Evolutionary conservation across 495 filamentous ascomycete species (phyloP).

Genomic region (Staphylotrichum tortipilum): DNA sequence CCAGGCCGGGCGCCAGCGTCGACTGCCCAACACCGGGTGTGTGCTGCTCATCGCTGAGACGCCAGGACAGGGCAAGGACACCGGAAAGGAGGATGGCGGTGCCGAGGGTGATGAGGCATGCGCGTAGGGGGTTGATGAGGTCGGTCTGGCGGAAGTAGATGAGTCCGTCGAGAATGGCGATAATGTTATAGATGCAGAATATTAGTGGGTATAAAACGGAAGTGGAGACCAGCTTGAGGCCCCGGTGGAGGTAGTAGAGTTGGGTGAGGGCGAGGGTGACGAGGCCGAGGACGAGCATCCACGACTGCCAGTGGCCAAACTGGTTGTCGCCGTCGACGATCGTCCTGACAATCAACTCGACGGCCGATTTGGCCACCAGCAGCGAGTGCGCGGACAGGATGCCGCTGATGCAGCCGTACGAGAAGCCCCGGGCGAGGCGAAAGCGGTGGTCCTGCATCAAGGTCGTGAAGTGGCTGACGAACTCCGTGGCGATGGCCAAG

Average conservation of each 20-base stretch:
- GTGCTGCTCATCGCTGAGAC: constrained; percentile 65
- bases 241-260: constrained; percentile 89
- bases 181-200: constrained; percentile 99
- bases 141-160: constrained; percentile 93
- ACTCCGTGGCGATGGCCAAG: constrained; percentile 57
- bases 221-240: constrained; percentile 88
- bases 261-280: constrained; percentile 78
- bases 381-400: constrained; percentile 90
- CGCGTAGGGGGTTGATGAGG: constrained; percentile 64
- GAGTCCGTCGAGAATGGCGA: constrained; percentile 91
- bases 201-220: constrained; percentile 95
- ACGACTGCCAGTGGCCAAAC: constrained; percentile 95
- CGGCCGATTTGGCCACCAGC: constrained; percentile 90
- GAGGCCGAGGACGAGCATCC: constrained; percentile 81
- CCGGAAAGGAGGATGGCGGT: constrained; percentile 78
- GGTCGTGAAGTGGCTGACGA: constrained; percentile 39
- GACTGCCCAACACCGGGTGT: constrained; percentile 52
- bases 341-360: constrained; percentile 91
- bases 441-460: constrained; percentile 51
- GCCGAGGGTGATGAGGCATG: constrained; percentile 76
- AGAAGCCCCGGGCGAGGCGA: constrained; percentile 77
- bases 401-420: constrained; percentile 82
- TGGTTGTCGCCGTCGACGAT: constrained; percentile 82
- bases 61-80: constrained; percentile 89
- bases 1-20: constrained; percentile 58